phyloP scores from a whole-genome alignment of 805 yeast genomes.

The Pichia exigua region DNA sequence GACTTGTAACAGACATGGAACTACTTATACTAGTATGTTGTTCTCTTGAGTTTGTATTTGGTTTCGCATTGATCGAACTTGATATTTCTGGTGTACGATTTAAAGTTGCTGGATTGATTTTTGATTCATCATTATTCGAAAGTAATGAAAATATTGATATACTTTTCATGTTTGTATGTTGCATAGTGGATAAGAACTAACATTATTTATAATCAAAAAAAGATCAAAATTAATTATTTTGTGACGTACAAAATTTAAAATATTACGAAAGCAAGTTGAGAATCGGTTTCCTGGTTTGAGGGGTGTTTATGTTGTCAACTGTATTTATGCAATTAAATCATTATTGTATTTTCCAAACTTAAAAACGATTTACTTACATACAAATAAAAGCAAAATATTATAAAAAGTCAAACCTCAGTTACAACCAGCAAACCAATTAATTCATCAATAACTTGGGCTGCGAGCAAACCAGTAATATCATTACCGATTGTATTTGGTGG shows the following conservation, averaged over 20 bases:
- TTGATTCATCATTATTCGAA: neutral
- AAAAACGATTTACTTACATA: neutral
- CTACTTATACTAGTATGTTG: neutral
- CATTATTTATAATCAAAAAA: too few relatives aligned
- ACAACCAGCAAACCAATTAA: slow-evolving; percentile 39
- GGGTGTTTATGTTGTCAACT: too few relatives aligned
- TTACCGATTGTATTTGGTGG: slow-evolving; percentile 58
- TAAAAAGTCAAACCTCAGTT: slow-evolving; percentile 12
- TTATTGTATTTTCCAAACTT: neutral
- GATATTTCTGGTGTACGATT: neutral
- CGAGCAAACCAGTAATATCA: slow-evolving; percentile 56
- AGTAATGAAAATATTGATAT: neutral
- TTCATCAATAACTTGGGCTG: slow-evolving; percentile 53
- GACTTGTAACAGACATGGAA: neutral
- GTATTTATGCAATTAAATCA: too few relatives aligned
- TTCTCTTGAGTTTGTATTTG: neutral
- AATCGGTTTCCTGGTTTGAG: neutral
- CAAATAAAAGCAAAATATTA: neutral
- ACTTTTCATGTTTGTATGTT: neutral
- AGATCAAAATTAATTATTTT: too few relatives aligned
- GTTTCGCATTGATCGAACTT: neutral
- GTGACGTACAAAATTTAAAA: too few relatives aligned
- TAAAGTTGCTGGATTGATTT: neutral
- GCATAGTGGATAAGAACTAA: too few relatives aligned
- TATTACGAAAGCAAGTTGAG: neutral